Conservation (phyloP, 2,329 filamentous ascomycete genomes). For the Reticulascus tulasneorum region DNA sequence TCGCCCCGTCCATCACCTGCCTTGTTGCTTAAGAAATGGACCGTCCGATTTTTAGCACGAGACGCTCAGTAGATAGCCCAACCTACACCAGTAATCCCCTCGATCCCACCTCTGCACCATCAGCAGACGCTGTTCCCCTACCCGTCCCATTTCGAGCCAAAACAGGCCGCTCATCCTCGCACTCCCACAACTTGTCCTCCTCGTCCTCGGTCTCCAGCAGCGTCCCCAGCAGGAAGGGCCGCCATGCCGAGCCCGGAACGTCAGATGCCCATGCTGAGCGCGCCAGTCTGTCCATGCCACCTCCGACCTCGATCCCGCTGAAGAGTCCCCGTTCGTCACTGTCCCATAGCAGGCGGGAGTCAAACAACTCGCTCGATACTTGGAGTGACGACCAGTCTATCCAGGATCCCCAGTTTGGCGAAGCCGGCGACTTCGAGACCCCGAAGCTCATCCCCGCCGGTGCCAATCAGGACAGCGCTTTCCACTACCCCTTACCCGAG, state of each 20-base stretch:
- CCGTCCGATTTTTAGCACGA: conserved; percentile 18
- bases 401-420: conserved; percentile 35
- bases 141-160: conserved; percentile 8
- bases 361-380: conserved; percentile 33
- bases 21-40: conserved; percentile 20
- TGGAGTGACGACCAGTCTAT: conserved; percentile 33
- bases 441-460: conserved; percentile 37
- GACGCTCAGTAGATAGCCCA: conserved; percentile 18
- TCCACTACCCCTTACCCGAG: conserved; percentile 41
- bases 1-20: no score
- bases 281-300: conserved; percentile 62
- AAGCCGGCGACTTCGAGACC: conserved; percentile 46
- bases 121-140: conserved; percentile 1
- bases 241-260: conserved; percentile 56
- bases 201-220: conserved; percentile 30
- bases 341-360: conserved; percentile 38
- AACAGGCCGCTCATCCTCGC: conserved; percentile 22
- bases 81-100: conserved; percentile 10
- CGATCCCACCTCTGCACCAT: not conserved
- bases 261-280: conserved; percentile 54
- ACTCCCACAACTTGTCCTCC: conserved; percentile 40
- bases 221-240: conserved; percentile 47
- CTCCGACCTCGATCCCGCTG: conserved; percentile 39
- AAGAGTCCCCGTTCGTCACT: conserved; percentile 37
- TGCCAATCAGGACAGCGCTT: conserved; percentile 17